phyloP scores from a whole-genome alignment of 2,329 filamentous ascomycete genomes.

The Monosporascus ibericus region DNA sequence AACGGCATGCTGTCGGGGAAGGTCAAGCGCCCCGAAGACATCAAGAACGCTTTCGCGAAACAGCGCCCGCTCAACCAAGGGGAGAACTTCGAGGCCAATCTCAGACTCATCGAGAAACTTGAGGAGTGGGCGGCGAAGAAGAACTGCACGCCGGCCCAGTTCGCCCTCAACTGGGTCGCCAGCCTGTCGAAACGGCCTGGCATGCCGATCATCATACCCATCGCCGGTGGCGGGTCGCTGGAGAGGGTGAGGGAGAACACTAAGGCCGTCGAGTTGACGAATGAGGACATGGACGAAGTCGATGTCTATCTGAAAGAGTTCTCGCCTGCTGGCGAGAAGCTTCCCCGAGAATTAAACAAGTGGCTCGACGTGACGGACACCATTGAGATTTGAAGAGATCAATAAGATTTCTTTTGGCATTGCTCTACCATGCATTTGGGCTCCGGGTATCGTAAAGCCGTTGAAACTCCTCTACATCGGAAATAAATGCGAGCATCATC shows the following conservation, averaged over 20 bases:
- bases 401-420: too few relatives aligned
- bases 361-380: slow-evolving; percentile 1
- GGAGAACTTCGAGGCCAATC: slow-evolving; percentile 9
- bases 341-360: neutral
- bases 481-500: too few relatives aligned
- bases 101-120: slow-evolving; percentile 11
- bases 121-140: slow-evolving; percentile 12
- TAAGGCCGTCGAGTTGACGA: slow-evolving; percentile 27
- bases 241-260: slow-evolving; percentile 41
- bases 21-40: slow-evolving; percentile 6
- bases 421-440: too few relatives aligned
- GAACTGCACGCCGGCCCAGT: slow-evolving; percentile 14
- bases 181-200: slow-evolving; percentile 25
- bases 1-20: slow-evolving; percentile 11
- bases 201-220: slow-evolving; percentile 40
- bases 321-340: slow-evolving; percentile 20
- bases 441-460: too few relatives aligned
- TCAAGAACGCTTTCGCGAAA: neutral
- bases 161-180: slow-evolving; percentile 16
- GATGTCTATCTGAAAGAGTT: slow-evolving; percentile 28
- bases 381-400: neutral
- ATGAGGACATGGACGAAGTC: slow-evolving; percentile 30
- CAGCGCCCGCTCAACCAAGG: neutral
- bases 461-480: too few relatives aligned
- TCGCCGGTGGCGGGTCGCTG: slow-evolving; percentile 41